These are phyloP conservation scores for Pseudotsuga menziesii DNA, from an alignment of 75 land plant species.

Conservation along the genomic window DNA sequence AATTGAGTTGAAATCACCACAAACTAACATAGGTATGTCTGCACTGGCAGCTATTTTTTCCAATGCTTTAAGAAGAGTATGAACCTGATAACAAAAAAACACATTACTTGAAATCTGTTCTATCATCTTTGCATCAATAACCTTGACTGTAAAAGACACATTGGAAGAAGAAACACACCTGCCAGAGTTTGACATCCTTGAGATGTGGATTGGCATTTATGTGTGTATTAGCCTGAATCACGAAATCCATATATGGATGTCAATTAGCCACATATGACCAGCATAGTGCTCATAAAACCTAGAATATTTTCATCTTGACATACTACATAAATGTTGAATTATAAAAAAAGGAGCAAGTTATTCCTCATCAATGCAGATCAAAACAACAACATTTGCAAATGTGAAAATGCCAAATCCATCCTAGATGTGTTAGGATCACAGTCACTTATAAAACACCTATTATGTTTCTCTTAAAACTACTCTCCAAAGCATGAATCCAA, in stretches of 20 bases:
- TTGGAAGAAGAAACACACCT: slow-evolving; percentile 41
- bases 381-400: background rate
- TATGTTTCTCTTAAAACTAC: background rate
- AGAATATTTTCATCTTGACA: too few relatives aligned
- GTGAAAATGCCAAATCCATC: background rate
- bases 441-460: background rate
- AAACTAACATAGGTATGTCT: slow-evolving; percentile 97
- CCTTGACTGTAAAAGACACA: background rate
- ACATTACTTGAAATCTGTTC: background rate
- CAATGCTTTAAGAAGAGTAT: slow-evolving; percentile 88
- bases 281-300: background rate
- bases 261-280: background rate
- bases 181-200: slow-evolving; percentile 99
- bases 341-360: too few relatives aligned
- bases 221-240: slow-evolving; percentile 92
- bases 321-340: too few relatives aligned
- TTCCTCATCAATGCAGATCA: background rate
- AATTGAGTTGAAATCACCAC: slow-evolving; percentile 96
- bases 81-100: slow-evolving; percentile 51
- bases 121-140: background rate
- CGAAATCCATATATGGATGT: background rate
- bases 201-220: slow-evolving; percentile 86
- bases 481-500: background rate
- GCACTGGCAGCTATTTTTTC: slow-evolving; percentile 98
- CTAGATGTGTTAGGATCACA: background rate